These are phyloP conservation scores for Xanthoconium separans DNA, from an alignment of 1,284 basidiomycete species.

Conservation along the genomic window DNA sequence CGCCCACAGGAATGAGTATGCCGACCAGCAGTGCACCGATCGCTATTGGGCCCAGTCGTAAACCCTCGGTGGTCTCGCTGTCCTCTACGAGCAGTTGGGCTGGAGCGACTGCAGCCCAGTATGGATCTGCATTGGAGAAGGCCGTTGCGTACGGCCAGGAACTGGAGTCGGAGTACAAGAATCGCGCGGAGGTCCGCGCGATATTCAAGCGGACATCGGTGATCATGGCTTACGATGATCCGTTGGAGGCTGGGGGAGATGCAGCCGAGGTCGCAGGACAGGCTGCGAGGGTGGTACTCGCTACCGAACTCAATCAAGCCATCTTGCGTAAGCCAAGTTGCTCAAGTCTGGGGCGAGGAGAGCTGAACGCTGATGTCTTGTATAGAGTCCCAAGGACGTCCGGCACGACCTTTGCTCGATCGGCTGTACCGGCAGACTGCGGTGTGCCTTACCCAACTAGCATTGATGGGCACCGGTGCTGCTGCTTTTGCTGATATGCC, in stretches of 20 bases:
- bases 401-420: constrained; percentile 69
- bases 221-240: constrained; percentile 76
- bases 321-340: constrained; percentile 63
- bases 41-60: constrained; percentile 31
- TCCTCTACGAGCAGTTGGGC: constrained; percentile 26
- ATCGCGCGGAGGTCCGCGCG: constrained; percentile 61
- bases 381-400: constrained; percentile 73
- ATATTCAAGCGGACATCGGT: constrained; percentile 73
- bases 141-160: constrained; percentile 71
- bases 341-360: neutral
- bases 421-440: constrained; percentile 70
- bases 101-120: constrained; percentile 38
- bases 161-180: constrained; percentile 67
- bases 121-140: constrained; percentile 57
- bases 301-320: constrained; percentile 76
- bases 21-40: constrained; percentile 29
- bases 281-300: constrained; percentile 61
- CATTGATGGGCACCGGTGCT: constrained; percentile 63
- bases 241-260: constrained; percentile 59
- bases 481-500: constrained; percentile 80
- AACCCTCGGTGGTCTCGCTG: constrained; percentile 26
- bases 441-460: constrained; percentile 65
- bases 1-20: constrained; percentile 22
- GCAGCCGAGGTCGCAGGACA: constrained; percentile 66
- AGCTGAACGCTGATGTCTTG: constrained; percentile 13